Conservation (phyloP, 345 rosid species). For the Anacardium occidentale region DNA sequence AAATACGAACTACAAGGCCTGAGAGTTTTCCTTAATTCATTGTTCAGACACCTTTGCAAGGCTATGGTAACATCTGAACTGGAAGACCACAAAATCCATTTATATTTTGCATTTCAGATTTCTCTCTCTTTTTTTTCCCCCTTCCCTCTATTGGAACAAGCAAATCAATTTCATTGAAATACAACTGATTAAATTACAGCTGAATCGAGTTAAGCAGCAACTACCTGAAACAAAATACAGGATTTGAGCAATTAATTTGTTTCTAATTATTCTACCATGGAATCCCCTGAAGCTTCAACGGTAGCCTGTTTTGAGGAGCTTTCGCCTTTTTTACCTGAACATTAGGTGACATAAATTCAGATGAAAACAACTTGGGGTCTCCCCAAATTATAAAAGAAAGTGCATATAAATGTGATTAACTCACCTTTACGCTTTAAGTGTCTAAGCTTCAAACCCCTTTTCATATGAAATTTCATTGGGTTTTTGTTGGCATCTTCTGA, state of each 20-base stretch:
- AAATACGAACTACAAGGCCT: no score
- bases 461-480: slow-evolving; percentile 27
- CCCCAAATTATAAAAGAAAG: background rate
- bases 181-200: background rate
- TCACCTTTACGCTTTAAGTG: slow-evolving; percentile 29
- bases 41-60: background rate
- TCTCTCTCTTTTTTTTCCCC: no score
- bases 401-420: background rate
- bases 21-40: no score
- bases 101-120: background rate
- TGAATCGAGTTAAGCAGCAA: background rate
- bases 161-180: background rate
- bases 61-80: background rate
- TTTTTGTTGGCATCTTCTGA: slow-evolving; percentile 23
- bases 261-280: slow-evolving; percentile 44
- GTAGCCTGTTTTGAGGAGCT: slow-evolving; percentile 29
- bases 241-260: background rate
- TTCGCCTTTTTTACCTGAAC: slow-evolving; percentile 30
- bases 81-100: background rate
- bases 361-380: background rate
- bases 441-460: slow-evolving; percentile 42
- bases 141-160: no score
- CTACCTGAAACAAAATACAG: background rate
- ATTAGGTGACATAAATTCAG: background rate
- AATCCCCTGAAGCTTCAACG: slow-evolving; percentile 30